Conservation (phyloP, 1,284 basidiomycete species). For the Mycosarcoma mackinlayi region DNA sequence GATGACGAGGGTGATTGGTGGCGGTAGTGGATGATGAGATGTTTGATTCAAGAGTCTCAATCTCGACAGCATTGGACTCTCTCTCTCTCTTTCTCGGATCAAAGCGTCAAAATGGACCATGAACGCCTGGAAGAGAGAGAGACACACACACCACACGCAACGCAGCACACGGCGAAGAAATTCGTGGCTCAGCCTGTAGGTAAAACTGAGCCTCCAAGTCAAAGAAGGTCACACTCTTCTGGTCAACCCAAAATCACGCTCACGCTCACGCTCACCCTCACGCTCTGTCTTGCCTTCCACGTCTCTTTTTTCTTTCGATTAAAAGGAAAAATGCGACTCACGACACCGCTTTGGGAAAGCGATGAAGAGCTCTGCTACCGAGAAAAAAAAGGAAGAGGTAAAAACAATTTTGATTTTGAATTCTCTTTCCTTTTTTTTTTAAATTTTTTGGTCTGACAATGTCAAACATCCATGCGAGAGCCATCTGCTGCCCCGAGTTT, state of each 20-base stretch:
- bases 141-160: constrained; percentile 1
- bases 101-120: constrained; percentile 2
- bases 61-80: neutral
- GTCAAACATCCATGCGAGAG: neutral
- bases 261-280: constrained; percentile 1
- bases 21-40: neutral
- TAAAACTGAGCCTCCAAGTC: too few species aligned
- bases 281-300: constrained; percentile 2
- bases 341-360: neutral
- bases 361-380: constrained; percentile 2
- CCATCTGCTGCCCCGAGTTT: constrained; percentile 7
- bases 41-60: neutral
- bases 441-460: too few species aligned
- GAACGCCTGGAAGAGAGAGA: neutral
- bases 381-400: neutral
- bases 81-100: neutral
- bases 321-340: neutral
- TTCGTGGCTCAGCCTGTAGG: constrained; percentile 1
- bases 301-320: constrained; percentile 6
- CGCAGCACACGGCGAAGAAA: neutral
- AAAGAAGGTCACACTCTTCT: too few species aligned
- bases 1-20: neutral
- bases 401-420: too few species aligned
- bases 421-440: neutral
- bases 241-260: constrained; percentile 9